These are phyloP conservation scores for Iberis pinnata DNA, from an alignment of 345 rosid genomes.

Conservation along the genomic window DNA sequence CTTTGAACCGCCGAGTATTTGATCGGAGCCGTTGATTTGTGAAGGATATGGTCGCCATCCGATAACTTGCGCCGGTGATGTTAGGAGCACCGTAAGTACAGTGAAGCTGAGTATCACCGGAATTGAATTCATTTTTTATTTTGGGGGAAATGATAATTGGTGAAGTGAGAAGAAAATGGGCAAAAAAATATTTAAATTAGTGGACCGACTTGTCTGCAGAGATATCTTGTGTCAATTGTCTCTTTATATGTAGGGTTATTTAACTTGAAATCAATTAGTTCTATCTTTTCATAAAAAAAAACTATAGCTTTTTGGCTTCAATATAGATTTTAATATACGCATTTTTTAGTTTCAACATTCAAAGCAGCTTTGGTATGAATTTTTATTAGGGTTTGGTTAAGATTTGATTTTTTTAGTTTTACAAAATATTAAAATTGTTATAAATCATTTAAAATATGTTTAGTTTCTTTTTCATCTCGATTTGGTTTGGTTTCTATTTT, in stretches of 20 bases:
- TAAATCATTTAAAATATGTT: too few relatives aligned
- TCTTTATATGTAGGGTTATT: conserved; percentile 25
- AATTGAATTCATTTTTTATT: conserved; percentile 20
- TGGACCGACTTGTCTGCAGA: conserved; percentile 19
- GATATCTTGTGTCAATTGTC: conserved; percentile 14
- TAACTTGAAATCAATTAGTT: background rate
- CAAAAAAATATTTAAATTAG: conserved; percentile 2
- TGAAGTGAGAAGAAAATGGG: background rate
- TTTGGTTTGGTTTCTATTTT: too few relatives aligned
- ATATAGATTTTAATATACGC: too few relatives aligned
- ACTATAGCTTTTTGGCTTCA: too few relatives aligned
- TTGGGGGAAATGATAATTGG: conserved; percentile 6
- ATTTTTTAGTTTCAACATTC: too few relatives aligned
- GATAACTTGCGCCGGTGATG: conserved; percentile 19
- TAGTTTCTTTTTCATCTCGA: too few relatives aligned
- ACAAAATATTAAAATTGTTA: too few relatives aligned
- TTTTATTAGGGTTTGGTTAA: too few relatives aligned
- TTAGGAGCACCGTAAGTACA: conserved; percentile 28
- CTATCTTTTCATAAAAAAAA: too few relatives aligned
- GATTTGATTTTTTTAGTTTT: too few relatives aligned
- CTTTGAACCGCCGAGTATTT: conserved; percentile 46
- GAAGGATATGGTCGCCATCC: conserved; percentile 83
- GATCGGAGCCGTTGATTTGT: conserved; percentile 47
- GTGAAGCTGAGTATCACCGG: conserved; percentile 35
- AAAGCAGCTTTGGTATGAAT: too few relatives aligned